Percentiles rank a stretch among this genome's conserved stretches.
phyloP scores from a whole-genome alignment of 352 stramenopile genomes.

The Globisporangium emineosum region DNA sequence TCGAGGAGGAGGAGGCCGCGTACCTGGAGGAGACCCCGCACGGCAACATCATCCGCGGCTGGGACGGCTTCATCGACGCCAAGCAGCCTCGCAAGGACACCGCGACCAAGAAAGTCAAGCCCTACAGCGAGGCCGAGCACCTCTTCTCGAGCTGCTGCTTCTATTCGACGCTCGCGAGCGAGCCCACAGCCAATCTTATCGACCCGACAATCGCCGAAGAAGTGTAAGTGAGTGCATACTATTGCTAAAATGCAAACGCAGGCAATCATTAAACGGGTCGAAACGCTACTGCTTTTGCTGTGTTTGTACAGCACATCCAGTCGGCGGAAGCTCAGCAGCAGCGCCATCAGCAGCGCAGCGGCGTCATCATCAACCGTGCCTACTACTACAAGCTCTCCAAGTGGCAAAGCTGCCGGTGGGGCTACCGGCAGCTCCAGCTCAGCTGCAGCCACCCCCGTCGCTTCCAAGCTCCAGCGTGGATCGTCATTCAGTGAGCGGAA shows the following conservation, averaged over 20 bases:
- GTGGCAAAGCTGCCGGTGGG: background rate
- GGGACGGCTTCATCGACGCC: constrained; percentile 84
- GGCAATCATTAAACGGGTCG: background rate
- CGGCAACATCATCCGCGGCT: constrained; percentile 86
- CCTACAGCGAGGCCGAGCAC: constrained; percentile 74
- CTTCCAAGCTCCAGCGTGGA: constrained; percentile 22
- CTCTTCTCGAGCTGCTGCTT: constrained; percentile 77
- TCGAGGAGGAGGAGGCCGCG: constrained; percentile 71
- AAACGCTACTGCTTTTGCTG: background rate
- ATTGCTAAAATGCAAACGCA: background rate
- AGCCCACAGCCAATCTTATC: constrained; percentile 53
- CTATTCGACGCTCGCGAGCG: constrained; percentile 48
- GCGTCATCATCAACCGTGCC: constrained; percentile 5
- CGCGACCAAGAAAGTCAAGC: constrained; percentile 74
- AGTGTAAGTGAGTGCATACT: background rate
- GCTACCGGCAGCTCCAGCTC: constrained; percentile 14
- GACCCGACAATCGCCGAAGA: constrained; percentile 28
- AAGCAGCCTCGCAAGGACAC: constrained; percentile 77
- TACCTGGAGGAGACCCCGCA: constrained; percentile 84
- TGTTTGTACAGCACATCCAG: constrained; percentile 7
- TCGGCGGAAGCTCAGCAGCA: constrained; percentile 38
- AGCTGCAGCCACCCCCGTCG: constrained; percentile 4
- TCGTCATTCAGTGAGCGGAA: constrained; percentile 27
- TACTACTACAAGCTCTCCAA: constrained; percentile 9
- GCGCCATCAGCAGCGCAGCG: constrained; percentile 11